Conservation (phyloP, 148 eudicot species). For the Dianthus caryophyllus region DNA sequence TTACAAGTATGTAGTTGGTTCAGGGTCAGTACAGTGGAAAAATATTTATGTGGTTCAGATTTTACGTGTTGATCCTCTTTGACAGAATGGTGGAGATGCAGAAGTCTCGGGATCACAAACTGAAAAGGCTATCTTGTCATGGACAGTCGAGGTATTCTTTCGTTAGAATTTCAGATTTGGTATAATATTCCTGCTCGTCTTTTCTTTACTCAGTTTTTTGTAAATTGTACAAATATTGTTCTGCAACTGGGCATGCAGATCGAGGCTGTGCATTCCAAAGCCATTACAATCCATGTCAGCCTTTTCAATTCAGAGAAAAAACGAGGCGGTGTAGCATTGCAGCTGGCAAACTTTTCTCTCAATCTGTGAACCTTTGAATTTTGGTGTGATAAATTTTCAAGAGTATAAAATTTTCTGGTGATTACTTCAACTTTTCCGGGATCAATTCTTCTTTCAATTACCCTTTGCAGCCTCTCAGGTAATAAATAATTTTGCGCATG, state of each 20-base stretch:
- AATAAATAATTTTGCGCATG: no score
- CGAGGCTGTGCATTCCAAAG: slow-evolving; percentile 59
- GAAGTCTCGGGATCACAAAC: slow-evolving; percentile 96
- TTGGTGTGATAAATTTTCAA: no score
- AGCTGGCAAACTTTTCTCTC: slow-evolving; percentile 45
- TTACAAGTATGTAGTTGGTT: neutral
- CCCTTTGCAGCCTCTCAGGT: no score
- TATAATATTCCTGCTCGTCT: neutral
- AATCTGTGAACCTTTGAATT: neutral
- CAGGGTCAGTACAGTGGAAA: neutral
- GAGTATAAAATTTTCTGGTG: no score
- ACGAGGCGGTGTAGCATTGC: slow-evolving; percentile 83
- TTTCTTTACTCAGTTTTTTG: slow-evolving; percentile 14
- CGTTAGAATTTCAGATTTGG: neutral
- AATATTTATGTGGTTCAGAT: neutral
- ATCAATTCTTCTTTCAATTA: no score
- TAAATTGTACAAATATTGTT: neutral
- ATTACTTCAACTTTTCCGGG: no score
- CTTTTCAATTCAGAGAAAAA: slow-evolving; percentile 91
- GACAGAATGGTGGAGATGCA: slow-evolving; percentile 48
- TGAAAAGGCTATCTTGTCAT: slow-evolving; percentile 77
- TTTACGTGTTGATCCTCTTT: slow-evolving; percentile 1
- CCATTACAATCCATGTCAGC: slow-evolving; percentile 60
- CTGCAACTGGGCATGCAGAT: slow-evolving; percentile 80
- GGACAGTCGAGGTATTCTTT: slow-evolving; percentile 67